Base-by-base conservation (phyloP, 140 eudicot genomes). In the Senecio squalidus region DNA sequence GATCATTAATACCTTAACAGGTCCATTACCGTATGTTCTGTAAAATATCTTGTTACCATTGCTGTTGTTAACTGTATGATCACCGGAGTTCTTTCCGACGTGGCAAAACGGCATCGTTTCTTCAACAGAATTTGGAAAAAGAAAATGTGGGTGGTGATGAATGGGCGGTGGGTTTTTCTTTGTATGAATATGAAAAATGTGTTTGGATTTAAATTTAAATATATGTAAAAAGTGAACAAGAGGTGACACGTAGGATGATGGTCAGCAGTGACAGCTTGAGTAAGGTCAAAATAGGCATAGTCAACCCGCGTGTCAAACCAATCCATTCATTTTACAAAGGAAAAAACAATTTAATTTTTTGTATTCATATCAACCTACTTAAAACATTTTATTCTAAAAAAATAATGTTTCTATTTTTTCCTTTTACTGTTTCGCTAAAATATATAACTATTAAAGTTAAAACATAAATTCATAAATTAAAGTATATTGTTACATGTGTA, bases 1-100 rank as follows among this genome's bases (percentile, higher is more conserved):
- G 73, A 92, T 92, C 86, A 87, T 53, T 3, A 92, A 70, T 39
- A 92, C 81, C 75, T 92, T 92, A 64, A 75, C 63, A 6, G 92
- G 95, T 40, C 98, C 96, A 11, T 39, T 54, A 17, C 98, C 98
- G 71, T 87, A 92, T 5, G 98, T 92, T 62, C 66, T 46, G 84
- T 87, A 87, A 49, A 78, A 92, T 31, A 92, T 72, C 27, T 72
- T 82, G 52, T 73, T 64, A 9, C 81, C 89, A 58, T 71, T 80
- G 74, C 63, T 64, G 47, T 0, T 50, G 14, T 20, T 22, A n/a
- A 69, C 39, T 68, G 80, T 80, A 10, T 86, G 88, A 0, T 3
- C 80, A 16, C 70, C 76, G 49, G 78, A 89, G 64, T 78, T 74
- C 3, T 65, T 17, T 48, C 69, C 64, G 44, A 84, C 92, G 40